Evolutionary conservation across 495 filamentous ascomycete species (phyloP), one percentile per base, ranked within the genome.

Genomic region (Hypoxylon fuscum): DNA sequence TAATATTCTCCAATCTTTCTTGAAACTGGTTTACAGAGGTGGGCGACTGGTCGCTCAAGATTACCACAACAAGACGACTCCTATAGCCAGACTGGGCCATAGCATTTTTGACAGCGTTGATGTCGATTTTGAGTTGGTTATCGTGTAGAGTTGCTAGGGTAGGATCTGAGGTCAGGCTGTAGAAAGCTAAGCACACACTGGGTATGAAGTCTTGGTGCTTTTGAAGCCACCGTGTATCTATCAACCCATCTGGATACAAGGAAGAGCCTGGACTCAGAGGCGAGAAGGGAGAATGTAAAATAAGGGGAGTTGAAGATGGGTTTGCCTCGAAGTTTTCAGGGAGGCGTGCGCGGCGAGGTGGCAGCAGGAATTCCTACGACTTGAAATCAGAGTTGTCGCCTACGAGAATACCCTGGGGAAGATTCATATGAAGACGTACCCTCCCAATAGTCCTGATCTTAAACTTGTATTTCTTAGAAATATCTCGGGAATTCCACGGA

Each of bases 151-250:
- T 91, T 40, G 88, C 86, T 58, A 87, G 84, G 12, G 81, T 87
- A 2, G 83, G 79, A 62, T 96, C 89, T 12, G 87, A 82, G 5
- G 84, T 85, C 42, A 94, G 83, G 10, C 81, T 85, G 66, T 85
- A 83, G 79, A 91, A 91, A 59, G 89, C 87, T 31, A 96, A 79
- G 49, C 89, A 86, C n/a, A 90, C 83, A 35, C 91, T 87, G 1
- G 93, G 93, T 31, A 97, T 77, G 5, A 90, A 78, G 6, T 87
- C 75, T 62, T 96, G 92, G 71, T 97, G 93, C 71, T 96, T 97
- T 32, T 83, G 83, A 14, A 92, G 77, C 93, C 93, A 97, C 49
- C 86, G 74, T 2, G 88, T 82, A 27, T 90, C 86, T 71, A 97
- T 85, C 32, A 96, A 70, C 3, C 93, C 93, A 78, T 97, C 93